phyloP scores from a whole-genome alignment of 2,329 filamentous ascomycete genomes.

The Ploettnerulaceae sp. region DNA sequence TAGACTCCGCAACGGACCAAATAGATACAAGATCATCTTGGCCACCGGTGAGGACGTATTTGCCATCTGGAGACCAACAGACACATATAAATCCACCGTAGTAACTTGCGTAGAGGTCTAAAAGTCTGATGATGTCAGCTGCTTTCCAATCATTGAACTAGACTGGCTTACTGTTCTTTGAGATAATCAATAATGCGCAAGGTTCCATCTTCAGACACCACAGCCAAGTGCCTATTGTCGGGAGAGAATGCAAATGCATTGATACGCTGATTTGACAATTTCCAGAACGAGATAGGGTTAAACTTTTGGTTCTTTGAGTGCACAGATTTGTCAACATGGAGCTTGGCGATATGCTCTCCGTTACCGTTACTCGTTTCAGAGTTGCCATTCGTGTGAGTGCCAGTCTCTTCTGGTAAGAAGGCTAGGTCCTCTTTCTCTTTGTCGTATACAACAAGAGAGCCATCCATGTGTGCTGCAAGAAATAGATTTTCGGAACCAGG shows the following conservation, averaged over 20 bases:
- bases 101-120: conserved; percentile 84
- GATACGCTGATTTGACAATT: conserved; percentile 82
- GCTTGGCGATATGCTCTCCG: conserved; percentile 38
- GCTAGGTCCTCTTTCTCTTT: conserved; percentile 91
- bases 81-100: conserved; percentile 91
- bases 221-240: conserved; percentile 78
- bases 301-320: conserved; percentile 89
- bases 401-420: conserved; percentile 66
- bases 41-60: conserved; percentile 90
- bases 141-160: neutral
- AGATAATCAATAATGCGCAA: conserved; percentile 89
- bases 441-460: conserved; percentile 87
- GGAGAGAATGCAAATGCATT: conserved; percentile 92
- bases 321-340: conserved; percentile 84
- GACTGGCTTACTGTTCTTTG: conserved; percentile 68
- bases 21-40: conserved; percentile 96
- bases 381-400: conserved; percentile 29
- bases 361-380: conserved; percentile 31
- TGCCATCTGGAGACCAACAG: conserved; percentile 95
- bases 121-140: conserved; percentile 50
- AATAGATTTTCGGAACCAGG: conserved; percentile 92
- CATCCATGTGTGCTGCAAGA: conserved; percentile 86
- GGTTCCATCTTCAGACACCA: conserved; percentile 87
- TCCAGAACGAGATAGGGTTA: conserved; percentile 91
- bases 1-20: conserved; percentile 81